Evolutionary conservation across 768 basidiomycete species (phyloP).

Genomic region (Pleurotus giganteus): DNA sequence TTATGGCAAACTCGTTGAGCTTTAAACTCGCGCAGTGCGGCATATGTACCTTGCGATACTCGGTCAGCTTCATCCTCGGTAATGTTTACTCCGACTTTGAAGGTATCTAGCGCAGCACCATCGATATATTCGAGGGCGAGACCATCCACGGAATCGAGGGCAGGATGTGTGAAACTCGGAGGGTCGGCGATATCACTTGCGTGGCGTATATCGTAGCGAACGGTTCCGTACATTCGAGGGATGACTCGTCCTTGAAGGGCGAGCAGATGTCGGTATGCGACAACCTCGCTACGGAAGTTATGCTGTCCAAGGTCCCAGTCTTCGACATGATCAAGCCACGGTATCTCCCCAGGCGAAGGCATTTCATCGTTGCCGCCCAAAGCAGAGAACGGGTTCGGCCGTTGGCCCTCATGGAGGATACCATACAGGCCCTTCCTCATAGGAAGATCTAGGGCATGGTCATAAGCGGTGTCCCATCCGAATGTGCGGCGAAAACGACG

Average conservation of each 20-base stretch:
- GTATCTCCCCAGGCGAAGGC: neutral
- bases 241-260: neutral
- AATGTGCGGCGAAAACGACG: neutral
- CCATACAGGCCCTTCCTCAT: neutral
- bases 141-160: neutral
- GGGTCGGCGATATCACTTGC: neutral
- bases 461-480: neutral
- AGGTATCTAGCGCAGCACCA: neutral
- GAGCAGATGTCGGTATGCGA: neutral
- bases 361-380: neutral
- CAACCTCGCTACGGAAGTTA: neutral
- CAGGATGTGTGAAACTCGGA: neutral
- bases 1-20: neutral
- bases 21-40: neutral
- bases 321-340: neutral
- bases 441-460: neutral
- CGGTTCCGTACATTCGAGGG: neutral
- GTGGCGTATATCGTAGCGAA: neutral
- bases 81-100: neutral
- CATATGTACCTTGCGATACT: neutral
- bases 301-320: neutral
- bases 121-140: constrained; percentile 2
- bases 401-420: neutral
- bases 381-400: neutral
- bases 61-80: neutral